Conservation (phyloP, 2,329 filamentous ascomycete genomes). For the Hymenoscyphus albidus region DNA sequence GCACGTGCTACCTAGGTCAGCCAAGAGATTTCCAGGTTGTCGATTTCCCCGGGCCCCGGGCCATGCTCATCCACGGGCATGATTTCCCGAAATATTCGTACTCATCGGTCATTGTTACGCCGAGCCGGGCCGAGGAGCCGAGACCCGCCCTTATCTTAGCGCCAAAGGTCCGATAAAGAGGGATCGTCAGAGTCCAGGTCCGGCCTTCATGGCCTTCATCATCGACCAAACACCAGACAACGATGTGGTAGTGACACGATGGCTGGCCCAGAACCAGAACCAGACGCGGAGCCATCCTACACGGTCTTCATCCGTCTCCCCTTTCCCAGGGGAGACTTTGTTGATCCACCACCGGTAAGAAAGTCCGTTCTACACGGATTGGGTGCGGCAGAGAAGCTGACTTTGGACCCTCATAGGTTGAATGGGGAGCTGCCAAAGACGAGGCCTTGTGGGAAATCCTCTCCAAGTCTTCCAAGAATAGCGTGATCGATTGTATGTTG, state of each 20-base stretch:
- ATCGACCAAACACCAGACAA: background rate
- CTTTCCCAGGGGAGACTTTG: constrained; percentile 79
- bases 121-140: no score
- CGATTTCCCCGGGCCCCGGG: no score
- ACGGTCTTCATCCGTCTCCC: constrained; percentile 89
- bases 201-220: background rate
- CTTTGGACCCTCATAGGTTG: constrained; percentile 52
- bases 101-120: no score
- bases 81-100: no score
- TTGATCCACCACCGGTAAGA: constrained; percentile 80
- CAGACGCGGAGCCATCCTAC: constrained; percentile 26
- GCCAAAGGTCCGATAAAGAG: constrained; percentile 23
- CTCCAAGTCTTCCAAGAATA: constrained; percentile 72
- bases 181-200: background rate
- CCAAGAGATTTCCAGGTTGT: no score
- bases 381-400: constrained; percentile 13
- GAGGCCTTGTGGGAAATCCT: constrained; percentile 86
- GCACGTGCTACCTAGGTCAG: no score
- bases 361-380: background rate
- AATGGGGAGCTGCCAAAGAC: constrained; percentile 87
- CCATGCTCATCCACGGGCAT: no score
- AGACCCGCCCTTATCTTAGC: constrained; percentile 25
- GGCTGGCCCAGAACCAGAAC: constrained; percentile 24
- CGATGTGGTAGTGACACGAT: constrained; percentile 17
- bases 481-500: constrained; percentile 76